phyloP scores from a whole-genome alignment of 2,329 filamentous ascomycete genomes.

The Decorospora gaudefroyi region DNA sequence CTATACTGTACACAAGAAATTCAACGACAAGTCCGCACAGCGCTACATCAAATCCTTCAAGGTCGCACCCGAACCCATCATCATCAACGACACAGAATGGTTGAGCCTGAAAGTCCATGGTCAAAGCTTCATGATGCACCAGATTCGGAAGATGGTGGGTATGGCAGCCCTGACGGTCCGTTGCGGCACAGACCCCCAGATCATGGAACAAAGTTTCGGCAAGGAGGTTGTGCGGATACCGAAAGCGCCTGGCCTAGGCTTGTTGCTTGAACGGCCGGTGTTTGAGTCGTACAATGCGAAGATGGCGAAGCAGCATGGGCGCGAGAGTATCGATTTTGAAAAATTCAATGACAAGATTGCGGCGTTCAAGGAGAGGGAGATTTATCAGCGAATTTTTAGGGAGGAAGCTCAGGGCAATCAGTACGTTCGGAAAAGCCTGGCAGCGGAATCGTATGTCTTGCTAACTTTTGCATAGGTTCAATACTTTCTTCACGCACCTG shows the following conservation, averaged over 20 bases:
- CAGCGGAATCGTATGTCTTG: neutral
- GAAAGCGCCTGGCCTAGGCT: constrained; percentile 86
- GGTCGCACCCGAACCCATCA: constrained; percentile 66
- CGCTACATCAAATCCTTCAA: constrained; percentile 91
- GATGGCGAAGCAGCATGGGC: constrained; percentile 65
- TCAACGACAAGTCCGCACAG: constrained; percentile 80
- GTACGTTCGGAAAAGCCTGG: constrained; percentile 58
- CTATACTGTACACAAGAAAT: constrained; percentile 89
- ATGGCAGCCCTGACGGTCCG: constrained; percentile 85
- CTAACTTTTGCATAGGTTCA: constrained; percentile 45
- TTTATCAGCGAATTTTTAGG: constrained; percentile 88
- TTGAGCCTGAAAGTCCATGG: constrained; percentile 94
- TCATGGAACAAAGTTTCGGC: constrained; percentile 76
- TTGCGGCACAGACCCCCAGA: constrained; percentile 73
- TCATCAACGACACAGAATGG: constrained; percentile 93
- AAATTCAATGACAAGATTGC: constrained; percentile 78
- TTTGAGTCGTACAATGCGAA: constrained; percentile 87
- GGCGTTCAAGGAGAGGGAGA: constrained; percentile 88
- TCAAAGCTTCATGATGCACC: constrained; percentile 99
- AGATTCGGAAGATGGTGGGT: constrained; percentile 98
- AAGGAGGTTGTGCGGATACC: constrained; percentile 79
- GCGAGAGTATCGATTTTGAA: constrained; percentile 75
- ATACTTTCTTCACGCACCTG: constrained; percentile 57
- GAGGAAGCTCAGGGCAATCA: constrained; percentile 86
- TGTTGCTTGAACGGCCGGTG: constrained; percentile 87